Evolutionary conservation across 371 early-diverging fungal genomes (phyloP).

Genomic region (Syncephalastrum racemosum): DNA sequence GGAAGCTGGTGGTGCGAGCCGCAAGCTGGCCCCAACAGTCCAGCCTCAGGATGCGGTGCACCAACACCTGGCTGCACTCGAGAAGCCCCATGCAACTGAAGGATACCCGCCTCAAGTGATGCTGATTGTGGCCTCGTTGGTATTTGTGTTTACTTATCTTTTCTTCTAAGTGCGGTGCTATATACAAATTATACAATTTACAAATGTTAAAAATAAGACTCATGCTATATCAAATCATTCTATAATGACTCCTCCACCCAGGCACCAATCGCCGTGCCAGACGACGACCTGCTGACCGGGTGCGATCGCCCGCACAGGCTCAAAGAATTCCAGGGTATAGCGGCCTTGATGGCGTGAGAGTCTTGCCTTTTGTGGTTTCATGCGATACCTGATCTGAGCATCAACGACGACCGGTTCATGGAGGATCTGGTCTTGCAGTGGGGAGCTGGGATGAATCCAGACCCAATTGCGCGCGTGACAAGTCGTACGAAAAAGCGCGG

Average conservation of each 20-base stretch:
- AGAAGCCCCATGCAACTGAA: conserved; percentile 47
- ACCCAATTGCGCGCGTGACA: conserved; percentile 44
- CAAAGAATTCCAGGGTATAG: conserved; percentile 28
- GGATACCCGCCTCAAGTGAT: conserved; percentile 54
- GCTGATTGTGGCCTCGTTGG: conserved; percentile 35
- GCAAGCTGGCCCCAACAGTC: conserved; percentile 34
- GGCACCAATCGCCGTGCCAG: conserved; percentile 55
- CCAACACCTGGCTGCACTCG: conserved; percentile 54
- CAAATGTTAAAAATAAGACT: background rate
- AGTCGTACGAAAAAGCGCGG: conserved; percentile 32
- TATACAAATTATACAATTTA: conserved; percentile 6
- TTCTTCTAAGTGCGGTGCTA: conserved; percentile 37
- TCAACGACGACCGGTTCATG: conserved; percentile 24
- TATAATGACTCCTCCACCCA: conserved; percentile 54
- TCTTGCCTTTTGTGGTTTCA: conserved; percentile 38
- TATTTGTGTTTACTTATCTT: conserved; percentile 50
- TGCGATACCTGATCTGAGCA: conserved; percentile 49
- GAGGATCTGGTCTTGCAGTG: background rate
- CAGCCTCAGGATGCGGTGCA: conserved; percentile 51
- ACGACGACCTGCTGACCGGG: conserved; percentile 53
- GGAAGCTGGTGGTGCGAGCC: conserved; percentile 22
- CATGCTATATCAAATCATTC: background rate
- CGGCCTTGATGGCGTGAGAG: conserved; percentile 19
- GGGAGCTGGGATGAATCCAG: conserved; percentile 35
- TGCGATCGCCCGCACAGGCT: conserved; percentile 50